Percentiles rank a stretch among this genome's conserved stretches.
These are phyloP conservation scores for Tolypocladium cylindrosporum DNA, from an alignment of 2,329 filamentous ascomycete species.

Conservation along the genomic window DNA sequence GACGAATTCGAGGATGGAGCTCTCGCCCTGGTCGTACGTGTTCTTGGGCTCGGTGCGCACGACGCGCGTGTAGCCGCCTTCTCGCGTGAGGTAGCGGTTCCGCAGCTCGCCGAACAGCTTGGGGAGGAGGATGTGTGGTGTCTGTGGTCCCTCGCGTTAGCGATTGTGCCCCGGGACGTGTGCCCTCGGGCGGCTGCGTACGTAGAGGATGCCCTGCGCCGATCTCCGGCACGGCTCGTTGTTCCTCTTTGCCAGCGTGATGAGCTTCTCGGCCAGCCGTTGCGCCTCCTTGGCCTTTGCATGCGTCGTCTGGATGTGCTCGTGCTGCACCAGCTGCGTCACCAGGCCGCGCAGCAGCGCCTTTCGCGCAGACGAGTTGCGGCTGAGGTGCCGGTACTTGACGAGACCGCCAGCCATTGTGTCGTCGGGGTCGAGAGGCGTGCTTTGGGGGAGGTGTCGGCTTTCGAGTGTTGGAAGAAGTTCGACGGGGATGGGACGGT, in stretches of 20 bases:
- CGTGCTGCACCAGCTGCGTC: slow-evolving; percentile 85
- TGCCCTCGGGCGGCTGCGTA: slow-evolving; percentile 34
- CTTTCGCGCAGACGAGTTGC: slow-evolving; percentile 77
- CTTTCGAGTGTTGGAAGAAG: neutral
- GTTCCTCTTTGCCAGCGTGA: slow-evolving; percentile 88
- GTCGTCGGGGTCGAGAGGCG: neutral
- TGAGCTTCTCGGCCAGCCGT: slow-evolving; percentile 83
- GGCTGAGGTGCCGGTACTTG: slow-evolving; percentile 83
- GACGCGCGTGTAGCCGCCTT: slow-evolving; percentile 91
- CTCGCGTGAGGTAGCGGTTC: slow-evolving; percentile 65
- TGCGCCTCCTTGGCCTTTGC: slow-evolving; percentile 97
- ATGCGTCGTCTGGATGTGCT: slow-evolving; percentile 91
- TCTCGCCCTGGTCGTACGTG: slow-evolving; percentile 72
- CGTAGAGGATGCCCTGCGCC: slow-evolving; percentile 77
- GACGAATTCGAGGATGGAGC: slow-evolving; percentile 87
- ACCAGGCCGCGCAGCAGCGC: slow-evolving; percentile 92
- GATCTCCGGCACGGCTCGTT: slow-evolving; percentile 68
- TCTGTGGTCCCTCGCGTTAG: slow-evolving; percentile 31
- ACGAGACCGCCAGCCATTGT: slow-evolving; percentile 75
- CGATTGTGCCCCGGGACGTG: neutral
- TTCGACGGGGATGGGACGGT: neutral
- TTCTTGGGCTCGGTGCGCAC: slow-evolving; percentile 85
- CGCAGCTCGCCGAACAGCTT: slow-evolving; percentile 83
- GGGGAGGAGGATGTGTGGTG: slow-evolving; percentile 58
- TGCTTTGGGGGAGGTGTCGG: neutral